Base-by-base conservation (phyloP, 805 yeast genomes). In the Blastobotrys attinorum region DNA sequence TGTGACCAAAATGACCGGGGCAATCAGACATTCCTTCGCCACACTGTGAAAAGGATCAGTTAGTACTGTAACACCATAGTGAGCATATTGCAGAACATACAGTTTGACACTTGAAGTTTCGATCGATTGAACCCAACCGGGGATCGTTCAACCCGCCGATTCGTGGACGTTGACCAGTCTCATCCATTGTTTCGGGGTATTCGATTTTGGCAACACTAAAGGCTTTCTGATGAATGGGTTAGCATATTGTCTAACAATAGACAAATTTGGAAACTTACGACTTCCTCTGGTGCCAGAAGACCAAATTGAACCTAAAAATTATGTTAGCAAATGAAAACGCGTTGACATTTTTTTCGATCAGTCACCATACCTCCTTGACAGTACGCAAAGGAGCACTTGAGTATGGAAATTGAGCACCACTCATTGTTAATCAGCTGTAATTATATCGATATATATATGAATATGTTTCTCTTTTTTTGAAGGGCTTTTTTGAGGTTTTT, bases 161-260 rank as follows among this genome's bases (percentile, higher is more conserved):
- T 63, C 97, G 80, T 39, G 97, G 97, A 52, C 85, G 84, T 61
- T 83, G 83, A 47, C 95, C 88, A 32, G 96, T 79, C 65, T 89
- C 97, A 65, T 92, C 98, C 96, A 92, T 92, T n/a, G 97, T 92
- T 67, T 92, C 99, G 18, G 99, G 98, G 60, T 84, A 92, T 66
- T 90, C 97, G 59, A 92, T 87, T 62, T 92, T 92, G 35, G 97
- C 97, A 47, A 94, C 98, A 49, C 96, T 86, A 54, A 92, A 89
- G 40, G 97, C 97, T 66, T 96, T 83, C 75, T 70, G 48, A 36
- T 7, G 22, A 22, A 13, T 16, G 10, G 13, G 27, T 36, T 22
- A 36, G 31, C 29, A 22, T 22, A 21, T 22, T n/a, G 20, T 3
- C 20, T 16, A 6, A 32, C 5, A 13, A 17, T 11, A 27, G 36